These are phyloP conservation scores for Olyra latifolia DNA, from an alignment of 176 grass and related monocot genomes.

Conservation along the genomic window DNA sequence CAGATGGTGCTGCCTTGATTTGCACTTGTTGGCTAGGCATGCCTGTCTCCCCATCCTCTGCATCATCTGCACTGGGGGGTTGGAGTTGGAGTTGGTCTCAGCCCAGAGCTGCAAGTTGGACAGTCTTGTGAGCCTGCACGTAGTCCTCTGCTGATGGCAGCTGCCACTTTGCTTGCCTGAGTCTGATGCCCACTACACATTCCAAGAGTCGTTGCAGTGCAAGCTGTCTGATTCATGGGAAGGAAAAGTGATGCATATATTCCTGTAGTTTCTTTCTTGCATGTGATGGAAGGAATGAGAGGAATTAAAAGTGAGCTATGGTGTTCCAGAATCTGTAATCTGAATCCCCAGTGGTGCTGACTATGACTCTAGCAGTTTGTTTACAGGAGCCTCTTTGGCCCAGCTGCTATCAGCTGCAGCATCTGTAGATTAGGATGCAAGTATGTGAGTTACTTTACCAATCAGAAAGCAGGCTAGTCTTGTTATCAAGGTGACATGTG, in stretches of 20 bases:
- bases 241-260: conserved; percentile 30
- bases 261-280: conserved; percentile 22
- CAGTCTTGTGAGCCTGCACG: conserved; percentile 40
- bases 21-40: conserved; percentile 46
- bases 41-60: conserved; percentile 34
- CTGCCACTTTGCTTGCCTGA: conserved; percentile 26
- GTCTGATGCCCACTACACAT: conserved; percentile 16
- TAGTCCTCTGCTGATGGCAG: conserved; percentile 40
- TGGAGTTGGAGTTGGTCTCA: conserved; percentile 31
- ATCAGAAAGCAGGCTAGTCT: neutral
- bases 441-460: conserved; percentile 2
- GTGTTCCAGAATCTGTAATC: conserved; percentile 28
- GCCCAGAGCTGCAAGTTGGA: conserved; percentile 33
- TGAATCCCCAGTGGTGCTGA: conserved; percentile 4
- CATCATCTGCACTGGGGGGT: conserved; percentile 25
- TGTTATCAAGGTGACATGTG: conserved; percentile 4
- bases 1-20: conserved; percentile 49
- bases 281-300: conserved; percentile 12
- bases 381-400: neutral
- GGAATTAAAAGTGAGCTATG: conserved; percentile 3
- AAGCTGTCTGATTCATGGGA: conserved; percentile 45
- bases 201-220: conserved; percentile 21
- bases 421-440: conserved; percentile 31
- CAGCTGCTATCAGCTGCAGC: conserved; percentile 18
- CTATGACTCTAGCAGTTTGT: neutral